These are phyloP conservation scores for Bipolaris cookei DNA, from an alignment of 2,329 filamentous ascomycete genomes.

Conservation along the genomic window DNA sequence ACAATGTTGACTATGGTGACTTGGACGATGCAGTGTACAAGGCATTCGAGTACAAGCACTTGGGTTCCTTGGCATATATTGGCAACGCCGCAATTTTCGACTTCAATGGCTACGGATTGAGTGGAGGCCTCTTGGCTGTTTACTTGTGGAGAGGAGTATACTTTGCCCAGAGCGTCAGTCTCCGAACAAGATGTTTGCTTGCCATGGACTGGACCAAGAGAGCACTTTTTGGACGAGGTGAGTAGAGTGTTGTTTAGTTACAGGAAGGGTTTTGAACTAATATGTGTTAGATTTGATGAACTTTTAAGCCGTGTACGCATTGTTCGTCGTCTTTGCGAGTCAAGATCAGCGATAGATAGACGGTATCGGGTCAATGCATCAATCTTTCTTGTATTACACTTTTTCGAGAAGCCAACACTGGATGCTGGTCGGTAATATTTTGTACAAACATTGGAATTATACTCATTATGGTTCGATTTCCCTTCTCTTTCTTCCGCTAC, in stretches of 20 bases:
- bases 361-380: background rate
- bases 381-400: background rate
- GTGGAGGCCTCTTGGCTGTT: conserved; percentile 87
- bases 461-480: background rate
- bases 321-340: background rate
- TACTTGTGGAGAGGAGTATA: conserved; percentile 97
- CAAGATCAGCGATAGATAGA: background rate
- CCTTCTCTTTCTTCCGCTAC: background rate
- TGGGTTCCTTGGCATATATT: conserved; percentile 91
- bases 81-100: conserved; percentile 98
- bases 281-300: conserved; percentile 28
- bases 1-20: conserved; percentile 86
- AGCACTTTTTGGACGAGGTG: conserved; percentile 92
- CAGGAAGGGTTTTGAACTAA: conserved; percentile 5
- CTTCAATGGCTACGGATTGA: conserved; percentile 76
- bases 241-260: conserved; percentile 44
- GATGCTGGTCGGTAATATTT: background rate
- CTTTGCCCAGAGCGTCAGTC: conserved; percentile 95
- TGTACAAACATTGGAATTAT: background rate
- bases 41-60: conserved; percentile 90
- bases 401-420: background rate
- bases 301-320: conserved; percentile 18
- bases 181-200: conserved; percentile 84
- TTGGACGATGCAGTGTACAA: conserved; percentile 91
- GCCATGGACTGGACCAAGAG: conserved; percentile 99